Conservation (phyloP, 2,329 filamentous ascomycete genomes). For the Ophiostoma sp. region DNA sequence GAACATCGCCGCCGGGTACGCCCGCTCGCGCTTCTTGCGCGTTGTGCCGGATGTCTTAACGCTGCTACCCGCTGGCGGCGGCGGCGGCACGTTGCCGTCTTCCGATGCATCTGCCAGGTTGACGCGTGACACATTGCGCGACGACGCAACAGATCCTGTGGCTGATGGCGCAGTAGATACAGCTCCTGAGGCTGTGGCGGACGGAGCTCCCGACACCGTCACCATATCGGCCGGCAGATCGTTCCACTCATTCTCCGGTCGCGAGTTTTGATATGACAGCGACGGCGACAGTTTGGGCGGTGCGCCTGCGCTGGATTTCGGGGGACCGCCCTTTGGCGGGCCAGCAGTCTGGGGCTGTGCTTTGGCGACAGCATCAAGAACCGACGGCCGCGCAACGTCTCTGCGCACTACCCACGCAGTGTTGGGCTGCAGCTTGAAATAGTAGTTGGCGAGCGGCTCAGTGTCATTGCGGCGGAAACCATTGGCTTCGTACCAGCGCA, state of each 20-base stretch:
- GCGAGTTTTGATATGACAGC: slow-evolving; percentile 53
- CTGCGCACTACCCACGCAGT: slow-evolving; percentile 56
- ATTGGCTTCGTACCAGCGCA: slow-evolving; percentile 56
- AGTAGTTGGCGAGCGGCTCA: slow-evolving; percentile 52
- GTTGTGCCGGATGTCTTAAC: slow-evolving; percentile 44
- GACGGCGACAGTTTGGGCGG: slow-evolving; percentile 21
- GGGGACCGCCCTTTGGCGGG: neutral
- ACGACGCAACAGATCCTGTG: slow-evolving; percentile 21
- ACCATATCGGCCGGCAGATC: slow-evolving; percentile 59
- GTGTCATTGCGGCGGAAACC: slow-evolving; percentile 48
- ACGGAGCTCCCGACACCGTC: slow-evolving; percentile 23
- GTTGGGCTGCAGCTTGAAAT: slow-evolving; percentile 55
- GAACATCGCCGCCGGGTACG: slow-evolving; percentile 59
- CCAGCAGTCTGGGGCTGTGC: neutral
- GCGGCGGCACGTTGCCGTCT: slow-evolving; percentile 4
- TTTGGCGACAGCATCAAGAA: neutral
- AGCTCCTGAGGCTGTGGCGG: slow-evolving; percentile 7
- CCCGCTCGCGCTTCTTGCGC: slow-evolving; percentile 50
- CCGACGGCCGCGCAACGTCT: slow-evolving; percentile 31
- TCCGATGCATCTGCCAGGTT: slow-evolving; percentile 26
- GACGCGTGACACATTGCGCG: slow-evolving; percentile 21
- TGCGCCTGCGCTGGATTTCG: neutral
- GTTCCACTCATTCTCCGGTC: slow-evolving; percentile 60
- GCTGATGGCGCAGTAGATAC: slow-evolving; percentile 17
- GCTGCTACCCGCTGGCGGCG: slow-evolving; percentile 11